Base-by-base conservation (phyloP, 2,329 filamentous ascomycete species). In the Beauveria scarabaeidicola region DNA sequence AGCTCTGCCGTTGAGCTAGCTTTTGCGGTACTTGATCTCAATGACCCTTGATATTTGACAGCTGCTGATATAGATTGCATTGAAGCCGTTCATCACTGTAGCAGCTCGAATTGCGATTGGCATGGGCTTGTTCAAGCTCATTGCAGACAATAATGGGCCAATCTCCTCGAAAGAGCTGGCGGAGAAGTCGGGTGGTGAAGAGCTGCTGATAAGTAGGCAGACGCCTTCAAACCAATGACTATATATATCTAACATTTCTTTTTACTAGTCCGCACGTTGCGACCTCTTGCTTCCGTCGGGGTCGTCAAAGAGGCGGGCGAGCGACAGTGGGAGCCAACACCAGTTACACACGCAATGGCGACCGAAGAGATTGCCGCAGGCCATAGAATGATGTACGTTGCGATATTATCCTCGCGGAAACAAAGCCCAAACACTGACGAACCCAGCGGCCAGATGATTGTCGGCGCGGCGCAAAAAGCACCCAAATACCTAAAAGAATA, bases 321-420 rank as follows among this genome's bases (percentile, higher is more conserved):
- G 43, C 6, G 51, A 38, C 21, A 29, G 9, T 60, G 58, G 58
- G 38, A 36, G 27, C 29, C 58, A 2, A 55, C 29, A 5, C 51
- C 43, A 15, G 58, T 60, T 11, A 60, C 58, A 17, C 58, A 50
- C 21, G 58, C 58, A 41, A 60, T 60, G 58, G 51, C 58, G 17
- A 52, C 32, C 21, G 43, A 55, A 11, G 51, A 46, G 5, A 52
- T 60, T 19, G 38, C 58, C 19, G 51, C 58, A 21, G 51, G 58
- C 10, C 43, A 53, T 38, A 43, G 58, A 23, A 55, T 60, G 51
- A 60, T 60, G 58, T 60, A 10, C 43, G 50, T 43, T 15, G 15
- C 2, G 1, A 7, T 9, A 15, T 11, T 13, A 13, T 10, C 3
- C 10, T 2, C 5, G 17, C 17, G 8, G 8, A 10, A n/a, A 0